Evolutionary conservation across 2,329 filamentous ascomycete genomes (phyloP).

Genomic region (Xylariaceae sp.): DNA sequence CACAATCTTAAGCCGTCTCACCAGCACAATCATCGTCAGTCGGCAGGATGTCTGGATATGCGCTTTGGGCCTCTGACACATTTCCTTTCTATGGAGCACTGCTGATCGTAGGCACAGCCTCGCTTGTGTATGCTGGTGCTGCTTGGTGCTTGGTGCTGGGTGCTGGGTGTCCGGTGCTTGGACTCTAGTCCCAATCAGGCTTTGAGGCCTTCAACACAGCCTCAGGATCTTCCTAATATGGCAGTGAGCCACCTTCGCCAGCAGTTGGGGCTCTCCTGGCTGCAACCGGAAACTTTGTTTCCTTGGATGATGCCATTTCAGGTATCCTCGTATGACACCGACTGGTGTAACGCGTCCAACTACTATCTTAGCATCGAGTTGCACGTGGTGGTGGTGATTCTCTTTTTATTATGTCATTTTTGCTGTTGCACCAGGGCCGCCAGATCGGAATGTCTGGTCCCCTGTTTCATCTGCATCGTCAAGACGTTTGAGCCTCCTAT

Average conservation of each 20-base stretch:
- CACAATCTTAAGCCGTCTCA: not conserved
- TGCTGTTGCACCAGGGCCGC: not conserved
- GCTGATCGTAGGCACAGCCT: not conserved
- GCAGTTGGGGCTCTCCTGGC: slow-evolving; percentile 14
- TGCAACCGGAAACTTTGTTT: slow-evolving; percentile 23
- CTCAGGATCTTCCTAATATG: slow-evolving; percentile 2
- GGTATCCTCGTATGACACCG: slow-evolving; percentile 7
- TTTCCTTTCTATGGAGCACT: not conserved
- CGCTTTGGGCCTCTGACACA: not conserved
- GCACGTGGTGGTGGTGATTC: not conserved
- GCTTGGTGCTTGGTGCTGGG: too few relatives aligned
- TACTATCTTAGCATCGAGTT: not conserved
- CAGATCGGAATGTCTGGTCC: slow-evolving; percentile 18
- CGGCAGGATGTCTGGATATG: not conserved
- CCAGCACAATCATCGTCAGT: not conserved
- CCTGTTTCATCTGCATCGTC: slow-evolving; percentile 24
- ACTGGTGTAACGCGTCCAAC: slow-evolving; percentile 1
- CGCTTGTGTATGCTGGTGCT: too few relatives aligned
- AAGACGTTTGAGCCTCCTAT: slow-evolving; percentile 16
- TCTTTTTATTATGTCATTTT: not conserved
- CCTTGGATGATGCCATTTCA: slow-evolving; percentile 17
- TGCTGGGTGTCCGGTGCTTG: too few relatives aligned
- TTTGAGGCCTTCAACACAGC: not conserved
- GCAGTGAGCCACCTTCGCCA: slow-evolving; percentile 1
- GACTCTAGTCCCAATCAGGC: not conserved